Percentiles rank a stretch among this genome's conserved stretches.
Conservation (phyloP, 1,284 basidiomycete species). For the Ustilago bromivora region DNA sequence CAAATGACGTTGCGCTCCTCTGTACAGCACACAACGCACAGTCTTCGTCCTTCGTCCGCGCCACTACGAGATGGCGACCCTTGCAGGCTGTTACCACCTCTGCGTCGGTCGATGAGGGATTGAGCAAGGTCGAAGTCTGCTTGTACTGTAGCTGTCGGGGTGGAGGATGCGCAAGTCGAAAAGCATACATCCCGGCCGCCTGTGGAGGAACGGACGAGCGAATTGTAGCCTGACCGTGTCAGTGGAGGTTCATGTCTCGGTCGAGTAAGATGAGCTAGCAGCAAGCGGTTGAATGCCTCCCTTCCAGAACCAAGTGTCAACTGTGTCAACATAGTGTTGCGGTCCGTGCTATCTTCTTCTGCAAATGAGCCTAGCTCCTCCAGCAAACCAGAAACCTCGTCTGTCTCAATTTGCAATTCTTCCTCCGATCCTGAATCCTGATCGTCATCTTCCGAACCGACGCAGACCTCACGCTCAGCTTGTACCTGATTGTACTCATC, state of each 20-base stretch:
- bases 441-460: conserved; percentile 23
- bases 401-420: conserved; percentile 12
- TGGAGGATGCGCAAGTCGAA: background rate
- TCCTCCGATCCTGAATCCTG: background rate
- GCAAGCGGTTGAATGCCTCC: conserved; percentile 43
- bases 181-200: background rate
- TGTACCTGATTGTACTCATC: conserved; percentile 20
- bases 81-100: background rate
- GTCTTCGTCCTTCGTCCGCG: conserved; percentile 29
- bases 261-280: conserved; percentile 49
- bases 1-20: conserved; percentile 60
- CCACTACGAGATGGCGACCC: background rate
- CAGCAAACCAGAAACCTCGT: conserved; percentile 34
- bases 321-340: conserved; percentile 9
- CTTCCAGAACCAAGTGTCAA: conserved; percentile 26
- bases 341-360: conserved; percentile 7
- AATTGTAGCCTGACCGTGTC: conserved; percentile 42
- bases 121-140: conserved; percentile 29
- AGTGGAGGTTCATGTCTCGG: conserved; percentile 37
- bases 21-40: conserved; percentile 46
- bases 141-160: background rate
- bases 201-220: conserved; percentile 19
- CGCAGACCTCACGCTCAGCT: background rate
- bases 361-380: conserved; percentile 20
- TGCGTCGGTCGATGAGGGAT: conserved; percentile 22